Base-by-base conservation (phyloP, 169 alveolate species). In the Cryptosporidium andersoni region DNA sequence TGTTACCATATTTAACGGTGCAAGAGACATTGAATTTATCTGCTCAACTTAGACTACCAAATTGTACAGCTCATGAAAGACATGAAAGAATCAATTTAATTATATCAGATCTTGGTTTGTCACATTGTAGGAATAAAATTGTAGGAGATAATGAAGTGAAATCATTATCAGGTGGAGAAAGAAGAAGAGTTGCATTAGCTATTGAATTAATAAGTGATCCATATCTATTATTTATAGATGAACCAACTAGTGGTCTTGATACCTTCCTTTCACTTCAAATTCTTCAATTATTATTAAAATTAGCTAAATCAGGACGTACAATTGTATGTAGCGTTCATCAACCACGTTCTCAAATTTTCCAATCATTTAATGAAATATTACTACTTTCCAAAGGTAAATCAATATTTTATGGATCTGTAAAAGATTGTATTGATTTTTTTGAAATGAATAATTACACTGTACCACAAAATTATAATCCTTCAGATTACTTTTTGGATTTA, bases 151-250 rank as follows among this genome's bases (percentile, higher is more conserved):
- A 81, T 53, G 47, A 65, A 37, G 68, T 82, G 12, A 94, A 93
- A 81, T 96, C 97, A 16, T 90, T 95, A 1, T 93, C 97, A 0
- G 97, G 98, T 8, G 99, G 99, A 16, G 97, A 96, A 68, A 89
- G 94, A 63, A 95, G 93, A 81, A 80, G 99, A 60, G 92, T 94
- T 39, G 92, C 96, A 12, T 92, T 96, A 4, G 98, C 95, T 12
- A 91, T 94, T 36, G 99, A 95, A 81, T 88, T 95, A 51, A 92
- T 96, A 11, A 91, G 92, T 62, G 94, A 95, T 80, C 99, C 98
- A 37, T 80, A 90, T 5, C 81, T 95, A 64, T 80, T 96, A 34
- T 81, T 94, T 81, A 85, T 96, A 62, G 98, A 94, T 91, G 96
- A 95, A 74, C 97, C 97, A 3, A 93, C 97, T 0, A 90, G 95